phyloP scores from a whole-genome alignment of 108 stramenopile species.

The Skeletonema menzelii region DNA sequence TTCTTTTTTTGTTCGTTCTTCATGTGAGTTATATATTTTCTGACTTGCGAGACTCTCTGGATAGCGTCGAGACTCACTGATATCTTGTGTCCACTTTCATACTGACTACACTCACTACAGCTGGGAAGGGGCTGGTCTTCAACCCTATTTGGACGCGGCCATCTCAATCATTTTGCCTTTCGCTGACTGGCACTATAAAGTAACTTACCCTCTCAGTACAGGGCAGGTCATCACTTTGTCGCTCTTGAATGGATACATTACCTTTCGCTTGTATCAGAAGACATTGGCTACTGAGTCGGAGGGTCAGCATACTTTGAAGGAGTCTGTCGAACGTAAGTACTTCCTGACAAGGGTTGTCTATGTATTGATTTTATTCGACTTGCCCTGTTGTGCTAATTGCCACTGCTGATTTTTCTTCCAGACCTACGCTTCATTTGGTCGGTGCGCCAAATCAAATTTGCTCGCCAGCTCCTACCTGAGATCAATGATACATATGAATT shows the following conservation, averaged over 20 bases:
- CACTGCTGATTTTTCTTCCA: conserved; percentile 6
- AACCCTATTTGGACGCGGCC: conserved; percentile 31
- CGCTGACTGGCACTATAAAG: conserved; percentile 16
- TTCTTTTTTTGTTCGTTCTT: conserved; percentile 23
- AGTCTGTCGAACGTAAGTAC: neutral
- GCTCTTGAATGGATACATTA: neutral
- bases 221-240: neutral
- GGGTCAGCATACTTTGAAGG: neutral
- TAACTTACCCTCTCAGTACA: neutral
- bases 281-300: neutral
- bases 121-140: neutral
- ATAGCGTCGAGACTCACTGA: neutral
- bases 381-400: conserved; percentile 3
- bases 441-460: conserved; percentile 35
- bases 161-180: conserved; percentile 16
- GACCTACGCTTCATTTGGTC: conserved; percentile 42
- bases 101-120: neutral
- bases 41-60: conserved; percentile 1
- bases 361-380: conserved; percentile 3
- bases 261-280: neutral
- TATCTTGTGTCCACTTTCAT: no score
- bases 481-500: conserved; percentile 28
- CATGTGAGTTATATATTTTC: conserved; percentile 23
- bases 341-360: neutral
- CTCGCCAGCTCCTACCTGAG: conserved; percentile 35